Evolutionary conservation across 192 early-diverging fungal genomes (phyloP), one percentile per base, ranked within the genome.

Genomic region (Helicostylum pulchrum): DNA sequence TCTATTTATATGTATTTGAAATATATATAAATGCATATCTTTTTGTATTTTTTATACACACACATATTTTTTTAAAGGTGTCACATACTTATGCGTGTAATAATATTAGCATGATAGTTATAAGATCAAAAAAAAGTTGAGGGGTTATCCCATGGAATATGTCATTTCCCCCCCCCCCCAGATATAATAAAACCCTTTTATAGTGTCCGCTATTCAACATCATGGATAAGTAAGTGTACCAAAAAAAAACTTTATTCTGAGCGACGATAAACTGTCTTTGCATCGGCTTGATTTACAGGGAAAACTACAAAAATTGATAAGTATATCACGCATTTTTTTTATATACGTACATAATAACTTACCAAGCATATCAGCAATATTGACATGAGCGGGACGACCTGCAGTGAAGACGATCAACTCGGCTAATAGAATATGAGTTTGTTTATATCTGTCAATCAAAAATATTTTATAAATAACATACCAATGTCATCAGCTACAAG

Each of bases 371-470:
- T 83, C 85, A 14, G 86, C 86, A 70, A 92, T 83, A 39, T 89
- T 84, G 44, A 91, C 90, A 68, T 92, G 88, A 11, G 70, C 64
- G 68, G 86, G 90, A 1, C 93, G 73, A 30, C 77, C 77, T 30
- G 93, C 90, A 14, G 87, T 84, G 78, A 93, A 96, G 9, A 93
- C 85, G 8, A 93, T 79, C 5, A 85, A 78, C 65, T 93, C 89
- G 31, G 85, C 86, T 68, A 75, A 57, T 46, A 55, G 54, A 60
- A 61, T 31, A 77, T 52, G 39, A 12, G 39, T 21, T 32, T 5
- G 30, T 26, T 48, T 14, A 73, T 26, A 5, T 39, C 7, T 67
- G 46, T 30, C 64, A 42, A 0, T 62, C 64, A 10, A 60, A 63
- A 4, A 72, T 49, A 7, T 1, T 19, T 3, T 20, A 32, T 45